Base-by-base conservation (phyloP, 75 land plant species). In the Ceratopteris richardii region DNA sequence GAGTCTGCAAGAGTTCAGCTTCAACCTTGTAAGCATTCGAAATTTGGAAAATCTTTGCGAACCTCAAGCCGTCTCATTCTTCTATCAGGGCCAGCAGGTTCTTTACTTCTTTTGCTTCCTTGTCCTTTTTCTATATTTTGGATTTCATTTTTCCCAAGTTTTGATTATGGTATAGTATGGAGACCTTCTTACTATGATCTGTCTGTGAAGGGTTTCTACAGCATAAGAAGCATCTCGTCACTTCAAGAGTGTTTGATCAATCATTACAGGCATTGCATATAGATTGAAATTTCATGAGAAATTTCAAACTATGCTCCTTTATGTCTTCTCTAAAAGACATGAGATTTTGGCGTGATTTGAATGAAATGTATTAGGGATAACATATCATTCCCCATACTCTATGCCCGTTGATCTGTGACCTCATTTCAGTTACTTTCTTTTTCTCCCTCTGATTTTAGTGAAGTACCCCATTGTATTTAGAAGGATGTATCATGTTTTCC, bases 1-100 rank as follows among this genome's bases (percentile, higher is more conserved):
- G 76, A 73, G 41, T 66, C 73, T 53, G 63, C 65, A 42, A 63
- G 63, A 31, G 69, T 70, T 59, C 76, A 73, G 58, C 47, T 73
- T 23, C 18, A 64, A 42, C 76, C 66, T 33, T 70, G 58, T 51
- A 51, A 56, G 4, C 68, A 36, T 31, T 41, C 63, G 14, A 63
- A 61, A 12, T 73, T 23, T 61, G 68, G 76, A 7, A 46, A 53
- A 43, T 73, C 57, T 42, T 44, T 73, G 40, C 70, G 62, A 9
- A 68, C 76, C 44, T 73, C 76, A 20, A 73, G 76, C 46, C 76
- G 54, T 18, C 60, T 73, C 1, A 46, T 73, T 24, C 48, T 62
- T 23, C 66, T 73, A 1, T 42, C 46, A 30, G 76, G 70, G 10
- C 70, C 76, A 41, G 53, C 65, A 28, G 76, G 76, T 73, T 42